Percentiles rank a stretch among this genome's conserved stretches.
phyloP scores from a whole-genome alignment of 1,284 basidiomycete species.

The Irpex sp. region DNA sequence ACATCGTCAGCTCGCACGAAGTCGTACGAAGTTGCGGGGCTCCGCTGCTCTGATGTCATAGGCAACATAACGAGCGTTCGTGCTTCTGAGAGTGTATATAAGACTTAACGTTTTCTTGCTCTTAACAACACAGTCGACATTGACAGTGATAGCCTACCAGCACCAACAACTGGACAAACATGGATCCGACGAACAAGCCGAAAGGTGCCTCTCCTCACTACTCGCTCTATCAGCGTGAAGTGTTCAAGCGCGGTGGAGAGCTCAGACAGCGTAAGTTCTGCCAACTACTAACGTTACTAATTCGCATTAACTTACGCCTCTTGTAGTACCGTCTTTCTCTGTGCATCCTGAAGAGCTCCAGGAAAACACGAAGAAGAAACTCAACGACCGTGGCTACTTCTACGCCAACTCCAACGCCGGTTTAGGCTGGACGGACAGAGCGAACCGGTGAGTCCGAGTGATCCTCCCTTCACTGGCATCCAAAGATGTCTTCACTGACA shows the following conservation, averaged over 20 bases:
- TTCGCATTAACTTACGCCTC: background rate
- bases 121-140: background rate
- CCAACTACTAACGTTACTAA: background rate
- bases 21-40: background rate
- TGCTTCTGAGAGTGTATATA: background rate
- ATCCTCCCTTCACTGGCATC: background rate
- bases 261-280: conserved; percentile 42
- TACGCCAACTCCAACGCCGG: conserved; percentile 70
- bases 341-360: conserved; percentile 60
- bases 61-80: background rate
- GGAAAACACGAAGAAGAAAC: conserved; percentile 56
- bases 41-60: background rate
- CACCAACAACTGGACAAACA: conserved; percentile 20
- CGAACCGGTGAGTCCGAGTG: conserved; percentile 56
- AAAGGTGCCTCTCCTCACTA: conserved; percentile 62
- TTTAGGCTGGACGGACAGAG: conserved; percentile 61
- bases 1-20: background rate
- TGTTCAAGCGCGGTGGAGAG: conserved; percentile 55
- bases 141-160: background rate
- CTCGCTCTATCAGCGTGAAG: conserved; percentile 62
- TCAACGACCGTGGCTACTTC: conserved; percentile 60
- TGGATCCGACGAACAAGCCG: conserved; percentile 64
- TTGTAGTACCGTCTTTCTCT: conserved; percentile 44
- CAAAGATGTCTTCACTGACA: too few species aligned
- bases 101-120: background rate